Conservation (phyloP, 208 protist genomes). For the Leishmania aethiopica region DNA sequence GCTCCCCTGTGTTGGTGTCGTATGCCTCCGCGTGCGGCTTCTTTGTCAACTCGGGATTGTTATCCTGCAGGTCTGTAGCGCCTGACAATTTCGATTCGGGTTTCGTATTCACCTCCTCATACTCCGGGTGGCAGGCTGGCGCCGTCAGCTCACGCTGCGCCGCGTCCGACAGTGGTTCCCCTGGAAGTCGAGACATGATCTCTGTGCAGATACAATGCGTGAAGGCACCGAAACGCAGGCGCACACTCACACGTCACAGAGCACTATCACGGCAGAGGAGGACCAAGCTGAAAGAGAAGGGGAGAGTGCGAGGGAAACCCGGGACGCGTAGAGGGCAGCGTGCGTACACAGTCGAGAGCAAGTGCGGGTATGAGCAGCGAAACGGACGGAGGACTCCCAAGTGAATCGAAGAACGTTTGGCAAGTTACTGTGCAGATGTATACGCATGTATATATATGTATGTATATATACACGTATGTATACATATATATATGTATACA, state of each 20-base stretch:
- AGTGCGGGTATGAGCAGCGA: not conserved
- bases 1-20: constrained; percentile 2
- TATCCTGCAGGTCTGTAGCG: not conserved
- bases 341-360: not conserved
- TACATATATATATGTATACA: too few relatives aligned
- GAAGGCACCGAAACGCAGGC: not conserved
- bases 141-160: constrained; percentile 10
- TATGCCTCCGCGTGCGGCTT: not conserved
- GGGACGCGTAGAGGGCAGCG: not conserved
- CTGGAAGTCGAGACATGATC: constrained; percentile 20
- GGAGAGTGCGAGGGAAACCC: not conserved
- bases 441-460: too few relatives aligned
- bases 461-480: not conserved
- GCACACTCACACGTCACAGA: not conserved
- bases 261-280: not conserved
- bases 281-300: not conserved
- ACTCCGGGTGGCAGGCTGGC: too few relatives aligned
- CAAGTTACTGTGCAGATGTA: not conserved
- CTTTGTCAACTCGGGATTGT: not conserved
- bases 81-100: not conserved
- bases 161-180: constrained; percentile 1
- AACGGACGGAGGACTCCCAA: not conserved
- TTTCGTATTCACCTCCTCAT: not conserved
- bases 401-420: not conserved
- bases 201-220: not conserved